Conservation (phyloP, 306 rosid genomes). For the Fagus crenata region DNA sequence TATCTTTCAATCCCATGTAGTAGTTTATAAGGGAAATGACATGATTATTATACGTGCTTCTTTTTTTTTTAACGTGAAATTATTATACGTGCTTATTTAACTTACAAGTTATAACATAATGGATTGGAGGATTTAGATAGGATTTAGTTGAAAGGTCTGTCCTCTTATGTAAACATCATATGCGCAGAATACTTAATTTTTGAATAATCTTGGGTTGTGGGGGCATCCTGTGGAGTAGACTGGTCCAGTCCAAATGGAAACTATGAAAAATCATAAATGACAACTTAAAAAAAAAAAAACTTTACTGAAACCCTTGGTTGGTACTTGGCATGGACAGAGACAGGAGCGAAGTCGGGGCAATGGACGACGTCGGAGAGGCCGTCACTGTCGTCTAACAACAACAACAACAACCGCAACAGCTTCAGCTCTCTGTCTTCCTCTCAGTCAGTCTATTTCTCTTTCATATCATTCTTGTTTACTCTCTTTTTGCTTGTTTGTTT, state of each 20-base stretch:
- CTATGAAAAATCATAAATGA: neutral
- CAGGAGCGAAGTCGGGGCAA: slow-evolving; percentile 54
- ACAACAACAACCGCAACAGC: slow-evolving; percentile 53
- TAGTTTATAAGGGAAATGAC: too few relatives aligned
- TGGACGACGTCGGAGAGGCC: slow-evolving; percentile 72
- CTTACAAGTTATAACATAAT: too few relatives aligned
- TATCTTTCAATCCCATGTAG: too few relatives aligned
- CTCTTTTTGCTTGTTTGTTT: neutral
- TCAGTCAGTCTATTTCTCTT: slow-evolving; percentile 56
- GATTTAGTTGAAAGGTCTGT: too few relatives aligned
- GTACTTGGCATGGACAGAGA: slow-evolving; percentile 33
- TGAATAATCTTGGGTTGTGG: too few relatives aligned
- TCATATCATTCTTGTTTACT: neutral
- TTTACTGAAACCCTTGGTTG: slow-evolving; percentile 7
- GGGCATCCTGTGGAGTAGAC: neutral
- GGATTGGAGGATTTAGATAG: too few relatives aligned
- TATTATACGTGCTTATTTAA: too few relatives aligned
- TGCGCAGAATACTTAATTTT: too few relatives aligned
- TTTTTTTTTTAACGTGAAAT: too few relatives aligned
- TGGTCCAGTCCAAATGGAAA: neutral
- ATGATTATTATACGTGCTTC: too few relatives aligned
- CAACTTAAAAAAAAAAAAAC: neutral
- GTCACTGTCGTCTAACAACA: slow-evolving; percentile 67
- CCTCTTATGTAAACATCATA: too few relatives aligned
- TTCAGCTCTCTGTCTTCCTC: slow-evolving; percentile 69